Conservation (phyloP, 306 rosid species). For the Castanopsis chinensis region DNA sequence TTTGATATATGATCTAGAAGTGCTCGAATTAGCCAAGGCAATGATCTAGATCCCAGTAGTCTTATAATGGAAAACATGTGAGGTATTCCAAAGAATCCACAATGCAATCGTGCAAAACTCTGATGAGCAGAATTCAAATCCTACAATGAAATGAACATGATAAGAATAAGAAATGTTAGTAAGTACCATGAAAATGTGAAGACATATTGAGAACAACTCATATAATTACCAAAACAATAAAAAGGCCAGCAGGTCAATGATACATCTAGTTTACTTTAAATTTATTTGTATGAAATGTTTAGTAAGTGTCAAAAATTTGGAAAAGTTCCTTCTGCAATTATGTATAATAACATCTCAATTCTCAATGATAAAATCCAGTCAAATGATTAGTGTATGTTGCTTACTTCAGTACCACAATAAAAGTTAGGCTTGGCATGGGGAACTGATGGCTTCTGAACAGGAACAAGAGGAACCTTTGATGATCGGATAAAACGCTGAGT, state of each 20-base stretch:
- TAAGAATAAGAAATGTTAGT: constrained; percentile 1
- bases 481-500: constrained; percentile 91
- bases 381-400: constrained; percentile 20
- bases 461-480: constrained; percentile 60
- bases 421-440: constrained; percentile 93
- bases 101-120: constrained; percentile 89
- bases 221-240: background rate
- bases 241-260: background rate
- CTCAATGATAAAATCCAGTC: background rate
- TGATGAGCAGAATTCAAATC: constrained; percentile 96
- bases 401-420: constrained; percentile 90
- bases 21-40: constrained; percentile 96
- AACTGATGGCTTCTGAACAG: constrained; percentile 95
- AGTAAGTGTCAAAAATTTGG: background rate
- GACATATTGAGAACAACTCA: background rate
- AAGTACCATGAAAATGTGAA: background rate
- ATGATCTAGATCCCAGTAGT: constrained; percentile 91
- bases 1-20: constrained; percentile 95
- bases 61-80: constrained; percentile 82
- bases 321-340: constrained; percentile 12
- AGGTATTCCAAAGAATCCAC: constrained; percentile 97
- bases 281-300: background rate
- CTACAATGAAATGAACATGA: constrained; percentile 37
- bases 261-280: background rate
- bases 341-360: background rate